phyloP scores from a whole-genome alignment of 352 stramenopile genomes.

The Phytophthora pistaciae region DNA sequence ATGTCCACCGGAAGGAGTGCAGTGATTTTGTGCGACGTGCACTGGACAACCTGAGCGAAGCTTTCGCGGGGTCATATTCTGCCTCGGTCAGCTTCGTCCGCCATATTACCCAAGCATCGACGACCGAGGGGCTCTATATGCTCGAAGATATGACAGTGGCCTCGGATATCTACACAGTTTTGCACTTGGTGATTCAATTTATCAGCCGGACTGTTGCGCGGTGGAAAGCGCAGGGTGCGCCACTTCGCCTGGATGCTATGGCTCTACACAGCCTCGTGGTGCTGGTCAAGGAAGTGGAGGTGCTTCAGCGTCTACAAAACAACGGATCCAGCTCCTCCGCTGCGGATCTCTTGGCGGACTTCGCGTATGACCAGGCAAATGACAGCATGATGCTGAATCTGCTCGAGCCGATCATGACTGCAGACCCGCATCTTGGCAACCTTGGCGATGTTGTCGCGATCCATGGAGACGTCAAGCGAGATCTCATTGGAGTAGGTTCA shows the following conservation, averaged over 20 bases:
- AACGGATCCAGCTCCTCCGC: background rate
- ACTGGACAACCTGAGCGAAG: slow-evolving; percentile 47
- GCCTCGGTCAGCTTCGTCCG: slow-evolving; percentile 47
- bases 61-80: slow-evolving; percentile 43
- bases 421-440: slow-evolving; percentile 44
- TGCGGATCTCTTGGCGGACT: slow-evolving; percentile 22
- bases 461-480: slow-evolving; percentile 43
- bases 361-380: slow-evolving; percentile 39
- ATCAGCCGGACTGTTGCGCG: slow-evolving; percentile 25
- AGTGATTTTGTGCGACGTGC: slow-evolving; percentile 54
- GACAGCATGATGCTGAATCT: slow-evolving; percentile 49
- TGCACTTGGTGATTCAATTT: slow-evolving; percentile 42
- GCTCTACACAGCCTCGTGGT: slow-evolving; percentile 50
- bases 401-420: slow-evolving; percentile 52
- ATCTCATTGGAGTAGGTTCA: slow-evolving; percentile 63
- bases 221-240: slow-evolving; percentile 35
- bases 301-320: slow-evolving; percentile 38
- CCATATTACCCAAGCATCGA: slow-evolving; percentile 38
- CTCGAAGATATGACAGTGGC: slow-evolving; percentile 29
- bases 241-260: slow-evolving; percentile 49
- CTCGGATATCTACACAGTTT: slow-evolving; percentile 34
- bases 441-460: slow-evolving; percentile 32
- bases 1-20: slow-evolving; percentile 53
- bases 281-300: slow-evolving; percentile 55
- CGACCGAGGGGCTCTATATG: slow-evolving; percentile 22